Evolutionary conservation across 2,329 filamentous ascomycete species (phyloP).

Genomic region (Rutstroemia sp.): DNA sequence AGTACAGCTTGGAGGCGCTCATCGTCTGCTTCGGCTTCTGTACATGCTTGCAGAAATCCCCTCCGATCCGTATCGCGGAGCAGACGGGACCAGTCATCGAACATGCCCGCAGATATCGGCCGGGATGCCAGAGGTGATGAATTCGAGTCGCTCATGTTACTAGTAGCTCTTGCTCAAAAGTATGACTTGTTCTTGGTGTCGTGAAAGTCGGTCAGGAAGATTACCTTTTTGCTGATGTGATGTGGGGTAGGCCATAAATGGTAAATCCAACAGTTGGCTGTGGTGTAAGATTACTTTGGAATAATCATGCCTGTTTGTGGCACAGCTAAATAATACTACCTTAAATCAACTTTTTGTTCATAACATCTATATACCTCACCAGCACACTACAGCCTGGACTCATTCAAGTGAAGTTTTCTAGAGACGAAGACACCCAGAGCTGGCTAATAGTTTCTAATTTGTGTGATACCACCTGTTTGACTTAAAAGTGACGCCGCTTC

Average conservation of each 20-base stretch:
- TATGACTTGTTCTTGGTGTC: constrained; percentile 10
- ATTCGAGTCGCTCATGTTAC: constrained; percentile 8
- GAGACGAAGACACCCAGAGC: neutral
- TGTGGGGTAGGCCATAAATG: too few species aligned
- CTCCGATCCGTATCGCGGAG: constrained; percentile 8
- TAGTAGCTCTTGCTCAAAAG: constrained; percentile 6
- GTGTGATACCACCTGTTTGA: neutral
- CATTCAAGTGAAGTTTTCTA: neutral
- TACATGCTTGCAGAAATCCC: constrained; percentile 8
- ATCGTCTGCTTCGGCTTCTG: constrained; percentile 7
- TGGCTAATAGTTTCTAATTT: neutral
- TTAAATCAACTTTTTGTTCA: too few species aligned
- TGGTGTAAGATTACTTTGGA: too few species aligned
- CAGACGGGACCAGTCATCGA: constrained; percentile 9
- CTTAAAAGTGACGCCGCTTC: too few species aligned
- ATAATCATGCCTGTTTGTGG: too few species aligned
- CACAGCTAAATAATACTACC: too few species aligned
- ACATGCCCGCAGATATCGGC: constrained; percentile 8
- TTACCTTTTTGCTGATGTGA: neutral
- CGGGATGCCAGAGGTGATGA: constrained; percentile 6
- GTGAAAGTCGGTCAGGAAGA: constrained; percentile 3
- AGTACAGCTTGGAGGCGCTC: constrained; percentile 8
- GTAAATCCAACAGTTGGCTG: too few species aligned
- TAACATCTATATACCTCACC: neutral
- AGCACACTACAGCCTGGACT: neutral